These are phyloP conservation scores for Limnanthes douglasii DNA, from an alignment of 345 rosid species.

Conservation along the genomic window DNA sequence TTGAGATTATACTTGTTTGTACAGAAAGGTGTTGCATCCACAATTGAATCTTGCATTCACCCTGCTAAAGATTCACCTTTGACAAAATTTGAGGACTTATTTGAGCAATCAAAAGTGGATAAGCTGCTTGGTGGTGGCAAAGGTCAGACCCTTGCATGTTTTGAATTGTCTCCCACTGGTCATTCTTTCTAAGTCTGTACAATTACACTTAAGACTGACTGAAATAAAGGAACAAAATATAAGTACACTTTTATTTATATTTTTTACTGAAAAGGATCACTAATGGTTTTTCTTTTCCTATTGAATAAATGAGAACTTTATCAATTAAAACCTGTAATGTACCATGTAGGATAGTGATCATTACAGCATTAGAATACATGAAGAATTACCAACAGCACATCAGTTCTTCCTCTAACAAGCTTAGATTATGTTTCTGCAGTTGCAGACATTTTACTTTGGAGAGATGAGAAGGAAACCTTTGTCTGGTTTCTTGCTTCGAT, in stretches of 20 bases:
- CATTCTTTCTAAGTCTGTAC: no score
- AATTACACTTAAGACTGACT: no score
- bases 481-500: conserved; percentile 33
- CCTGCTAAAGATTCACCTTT: conserved; percentile 27
- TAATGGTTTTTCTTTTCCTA: conserved; percentile 1
- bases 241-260: not conserved
- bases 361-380: no score
- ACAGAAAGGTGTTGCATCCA: conserved; percentile 67
- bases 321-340: not conserved
- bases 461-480: conserved; percentile 78
- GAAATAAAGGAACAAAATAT: no score
- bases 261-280: no score
- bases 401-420: not conserved
- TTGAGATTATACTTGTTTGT: conserved; percentile 8
- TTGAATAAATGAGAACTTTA: conserved; percentile 1
- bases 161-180: no score
- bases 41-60: conserved; percentile 51
- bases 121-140: conserved; percentile 73
- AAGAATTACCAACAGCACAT: no score
- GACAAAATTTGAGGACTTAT: conserved; percentile 11
- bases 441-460: conserved; percentile 83
- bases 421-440: conserved; percentile 34
- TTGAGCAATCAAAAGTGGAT: conserved; percentile 47
- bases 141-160: conserved; percentile 29
- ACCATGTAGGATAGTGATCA: no score